These are phyloP conservation scores for Wallacemonas sp. DNA, from an alignment of 208 protist species.

Conservation along the genomic window DNA sequence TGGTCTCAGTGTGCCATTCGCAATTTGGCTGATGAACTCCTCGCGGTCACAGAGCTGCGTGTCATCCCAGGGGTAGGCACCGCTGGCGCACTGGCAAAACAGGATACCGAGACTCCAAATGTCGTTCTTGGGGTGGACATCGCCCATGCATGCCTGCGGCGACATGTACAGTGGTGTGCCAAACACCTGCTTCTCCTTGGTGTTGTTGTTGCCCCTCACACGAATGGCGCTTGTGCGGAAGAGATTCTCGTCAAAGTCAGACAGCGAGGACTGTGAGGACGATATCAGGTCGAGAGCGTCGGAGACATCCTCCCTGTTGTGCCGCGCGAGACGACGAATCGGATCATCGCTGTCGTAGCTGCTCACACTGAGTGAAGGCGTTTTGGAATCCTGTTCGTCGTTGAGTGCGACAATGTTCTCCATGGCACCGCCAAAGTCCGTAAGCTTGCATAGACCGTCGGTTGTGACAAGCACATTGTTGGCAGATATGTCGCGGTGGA, in stretches of 20 bases:
- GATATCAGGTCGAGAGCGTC: not conserved
- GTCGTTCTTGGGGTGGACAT: conserved; percentile 64
- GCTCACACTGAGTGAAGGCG: not conserved
- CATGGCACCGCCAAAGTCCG: conserved; percentile 74
- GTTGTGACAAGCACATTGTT: conserved; percentile 81
- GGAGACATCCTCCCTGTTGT: not conserved
- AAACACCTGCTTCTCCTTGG: conserved; percentile 29
- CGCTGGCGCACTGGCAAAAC: conserved; percentile 68
- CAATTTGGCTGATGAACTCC: conserved; percentile 45
- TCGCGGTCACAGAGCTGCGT: conserved; percentile 35
- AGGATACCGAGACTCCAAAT: conserved; percentile 83
- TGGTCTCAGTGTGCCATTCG: conserved; percentile 25
- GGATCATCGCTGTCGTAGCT: conserved; percentile 10
- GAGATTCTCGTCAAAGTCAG: not conserved
- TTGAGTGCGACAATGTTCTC: conserved; percentile 4
- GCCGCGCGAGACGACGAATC: not conserved
- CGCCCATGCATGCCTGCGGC: conserved; percentile 66
- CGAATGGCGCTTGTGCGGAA: conserved; percentile 13
- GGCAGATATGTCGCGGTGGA: conserved; percentile 77
- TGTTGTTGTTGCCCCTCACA: not conserved
- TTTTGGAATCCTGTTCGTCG: not conserved
- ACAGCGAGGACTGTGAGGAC: not conserved
- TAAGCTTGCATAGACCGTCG: conserved; percentile 71
- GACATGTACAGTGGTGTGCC: conserved; percentile 86
- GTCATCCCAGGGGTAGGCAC: conserved; percentile 54